phyloP scores from a whole-genome alignment of 2,329 filamentous ascomycete genomes.

The Apiospora saccharicola region DNA sequence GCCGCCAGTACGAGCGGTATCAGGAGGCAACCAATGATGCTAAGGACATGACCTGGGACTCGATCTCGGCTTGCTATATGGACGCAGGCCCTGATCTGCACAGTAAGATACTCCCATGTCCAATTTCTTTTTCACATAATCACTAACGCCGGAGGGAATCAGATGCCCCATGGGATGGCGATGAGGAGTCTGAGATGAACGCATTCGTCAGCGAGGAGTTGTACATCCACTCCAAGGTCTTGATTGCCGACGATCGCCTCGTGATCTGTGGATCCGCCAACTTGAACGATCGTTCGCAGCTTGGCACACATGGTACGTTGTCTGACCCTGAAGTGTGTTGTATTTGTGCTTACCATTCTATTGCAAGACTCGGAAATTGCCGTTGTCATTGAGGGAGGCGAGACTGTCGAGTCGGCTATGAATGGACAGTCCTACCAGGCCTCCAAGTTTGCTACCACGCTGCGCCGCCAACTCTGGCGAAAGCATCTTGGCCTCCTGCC shows the following conservation, averaged over 20 bases:
- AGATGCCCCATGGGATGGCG: conserved; percentile 60
- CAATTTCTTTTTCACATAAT: neutral
- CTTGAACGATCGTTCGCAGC: conserved; percentile 88
- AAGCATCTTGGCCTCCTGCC: conserved; percentile 89
- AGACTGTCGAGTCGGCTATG: conserved; percentile 75
- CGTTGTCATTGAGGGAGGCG: conserved; percentile 84
- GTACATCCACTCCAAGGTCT: conserved; percentile 81
- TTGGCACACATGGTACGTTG: conserved; percentile 68
- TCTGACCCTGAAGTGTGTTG: neutral
- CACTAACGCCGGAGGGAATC: neutral
- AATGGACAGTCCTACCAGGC: conserved; percentile 75
- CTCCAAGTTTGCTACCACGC: conserved; percentile 77
- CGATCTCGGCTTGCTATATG: conserved; percentile 85
- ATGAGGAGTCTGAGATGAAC: conserved; percentile 62
- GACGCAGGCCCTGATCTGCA: conserved; percentile 75
- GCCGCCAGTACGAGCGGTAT: conserved; percentile 70
- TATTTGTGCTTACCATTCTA: neutral
- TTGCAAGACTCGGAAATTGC: conserved; percentile 79
- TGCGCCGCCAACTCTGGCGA: conserved; percentile 86
- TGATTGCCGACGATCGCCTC: conserved; percentile 86
- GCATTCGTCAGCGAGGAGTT: conserved; percentile 73
- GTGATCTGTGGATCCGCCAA: conserved; percentile 90
- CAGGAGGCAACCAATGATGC: conserved; percentile 71
- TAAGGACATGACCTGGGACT: conserved; percentile 71
- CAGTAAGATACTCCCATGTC: conserved; percentile 28